A percentile compares a stretch with the other conserved stretches of the same genome.
Conservation (phyloP, 192 early-diverging fungal genomes). For the Kappamyces sp. region DNA sequence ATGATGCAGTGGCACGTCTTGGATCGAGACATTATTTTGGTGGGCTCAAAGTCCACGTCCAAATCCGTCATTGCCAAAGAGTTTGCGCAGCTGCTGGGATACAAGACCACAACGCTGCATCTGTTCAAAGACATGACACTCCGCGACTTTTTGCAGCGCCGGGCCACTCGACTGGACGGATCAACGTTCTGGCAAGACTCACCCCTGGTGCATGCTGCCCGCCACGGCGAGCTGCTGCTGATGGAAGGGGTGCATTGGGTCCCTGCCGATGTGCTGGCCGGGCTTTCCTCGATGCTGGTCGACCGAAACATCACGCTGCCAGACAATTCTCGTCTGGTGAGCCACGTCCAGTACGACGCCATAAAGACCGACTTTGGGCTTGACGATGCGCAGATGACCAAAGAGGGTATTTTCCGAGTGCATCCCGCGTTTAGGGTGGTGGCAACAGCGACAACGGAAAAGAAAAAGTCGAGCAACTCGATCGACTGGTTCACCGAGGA, state of each 20-base stretch:
- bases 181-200: conserved; percentile 72
- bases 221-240: conserved; percentile 59
- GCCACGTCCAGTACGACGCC: conserved; percentile 47
- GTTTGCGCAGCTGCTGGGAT: conserved; percentile 49
- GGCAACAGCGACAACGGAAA: conserved; percentile 40
- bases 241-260: conserved; percentile 67
- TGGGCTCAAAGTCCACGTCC: conserved; percentile 66
- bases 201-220: conserved; percentile 62
- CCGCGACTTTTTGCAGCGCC: conserved; percentile 67
- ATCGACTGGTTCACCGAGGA: conserved; percentile 65
- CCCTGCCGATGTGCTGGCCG: conserved; percentile 59
- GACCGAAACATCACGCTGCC: conserved; percentile 67
- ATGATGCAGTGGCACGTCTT: conserved; percentile 14
- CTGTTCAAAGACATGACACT: conserved; percentile 75
- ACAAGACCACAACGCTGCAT: conserved; percentile 63
- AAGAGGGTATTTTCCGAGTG: conserved; percentile 48
- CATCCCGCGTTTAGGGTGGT: conserved; percentile 72
- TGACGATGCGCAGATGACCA: conserved; percentile 39
- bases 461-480: conserved; percentile 30
- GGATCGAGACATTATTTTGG: conserved; percentile 55
- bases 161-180: conserved; percentile 59
- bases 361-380: conserved; percentile 42
- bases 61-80: conserved; percentile 62
- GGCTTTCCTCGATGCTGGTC: conserved; percentile 52
- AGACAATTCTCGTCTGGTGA: conserved; percentile 55